Evolutionary conservation across 495 filamentous ascomycete genomes (phyloP).

Genomic region (Hypoxylon lenormandii): DNA sequence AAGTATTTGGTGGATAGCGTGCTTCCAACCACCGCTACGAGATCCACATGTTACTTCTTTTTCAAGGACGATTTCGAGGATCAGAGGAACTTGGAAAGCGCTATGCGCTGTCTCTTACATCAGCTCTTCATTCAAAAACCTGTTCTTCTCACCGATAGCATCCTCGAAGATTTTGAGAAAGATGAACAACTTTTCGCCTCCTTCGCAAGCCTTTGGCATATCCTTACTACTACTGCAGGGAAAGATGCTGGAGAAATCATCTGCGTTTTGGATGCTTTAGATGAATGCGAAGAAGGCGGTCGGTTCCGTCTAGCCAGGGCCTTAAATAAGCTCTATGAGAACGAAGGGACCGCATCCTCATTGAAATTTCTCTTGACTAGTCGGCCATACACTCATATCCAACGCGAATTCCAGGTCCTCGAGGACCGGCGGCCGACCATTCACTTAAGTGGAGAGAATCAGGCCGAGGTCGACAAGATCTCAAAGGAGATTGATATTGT

Average conservation of each 20-base stretch:
- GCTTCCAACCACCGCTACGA: slow-evolving; percentile 31
- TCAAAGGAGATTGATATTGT: slow-evolving; percentile 59
- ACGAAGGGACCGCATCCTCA: slow-evolving; percentile 14
- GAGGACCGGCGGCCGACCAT: slow-evolving; percentile 49
- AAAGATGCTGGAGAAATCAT: slow-evolving; percentile 60
- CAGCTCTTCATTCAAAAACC: slow-evolving; percentile 58
- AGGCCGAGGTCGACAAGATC: slow-evolving; percentile 55
- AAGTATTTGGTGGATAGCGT: slow-evolving; percentile 59
- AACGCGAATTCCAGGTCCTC: slow-evolving; percentile 46
- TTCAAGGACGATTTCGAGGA: slow-evolving; percentile 67
- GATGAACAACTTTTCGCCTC: slow-evolving; percentile 44
- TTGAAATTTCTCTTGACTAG: slow-evolving; percentile 65
- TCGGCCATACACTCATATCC: slow-evolving; percentile 60
- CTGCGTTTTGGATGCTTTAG: slow-evolving; percentile 64
- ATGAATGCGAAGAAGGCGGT: slow-evolving; percentile 51
- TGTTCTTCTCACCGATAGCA: slow-evolving; percentile 49
- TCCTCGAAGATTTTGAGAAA: slow-evolving; percentile 42
- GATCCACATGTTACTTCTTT: slow-evolving; percentile 66
- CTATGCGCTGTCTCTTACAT: slow-evolving; percentile 61
- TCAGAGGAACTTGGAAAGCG: slow-evolving; percentile 55
- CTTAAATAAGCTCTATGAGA: slow-evolving; percentile 30
- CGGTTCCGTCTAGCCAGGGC: slow-evolving; percentile 20
- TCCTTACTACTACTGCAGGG: slow-evolving; percentile 50
- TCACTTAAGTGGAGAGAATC: slow-evolving; percentile 56
- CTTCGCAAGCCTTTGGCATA: slow-evolving; percentile 58